Evolutionary conservation across 768 basidiomycete genomes (phyloP), one percentile per base, ranked within the genome.

Genomic region (Mycena capillaripes): DNA sequence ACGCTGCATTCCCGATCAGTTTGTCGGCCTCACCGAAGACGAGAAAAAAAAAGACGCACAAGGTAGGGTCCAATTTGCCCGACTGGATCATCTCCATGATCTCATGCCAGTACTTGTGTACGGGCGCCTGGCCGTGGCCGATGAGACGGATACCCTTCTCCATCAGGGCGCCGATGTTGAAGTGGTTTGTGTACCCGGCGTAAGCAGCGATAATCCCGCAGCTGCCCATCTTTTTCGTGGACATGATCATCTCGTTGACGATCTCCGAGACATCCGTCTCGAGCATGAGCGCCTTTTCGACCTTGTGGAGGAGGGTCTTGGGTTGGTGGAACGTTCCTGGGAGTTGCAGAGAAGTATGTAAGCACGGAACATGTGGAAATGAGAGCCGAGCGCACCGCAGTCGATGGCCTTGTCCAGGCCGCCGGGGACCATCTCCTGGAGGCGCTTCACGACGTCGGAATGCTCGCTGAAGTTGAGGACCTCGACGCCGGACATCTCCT

Each of bases 191-290:
- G 80, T 84, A 91, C 0, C 90, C 92, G 8, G 89, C 84, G 76
- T 94, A 95, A 5, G 87, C 93, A 12, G 90, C 91, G 60, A 92
- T 93, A 61, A 94, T 81, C 0, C 92, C 93, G 76, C 87, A 83
- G 17, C 84, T 79, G 9, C 92, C 92, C 78, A 85, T 84, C 82
- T 95, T 92, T 62, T 85, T 79, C 1, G 86, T 85, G 1, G 86
- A 79, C 7, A 83, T 75, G 23, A 88, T 76, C 84, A 87, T 87
- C 75, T 87, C 86, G 60, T 86, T 86, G 63, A 87, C 78, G 2
- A 87, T 93, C 79, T 95, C 93, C 0, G 90, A 85, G 0, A 89
- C 89, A 74, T 94, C 93, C 0, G 92, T 95, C 81, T 95, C 93
- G 32, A 93, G 86, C 89, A 92, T 90, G 56, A 93, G 82, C 25